Percentiles rank a stretch among this genome's conserved stretches.
These are phyloP conservation scores for Penicillium corylophilum DNA, from an alignment of 2,329 filamentous ascomycete genomes.

Conservation along the genomic window DNA sequence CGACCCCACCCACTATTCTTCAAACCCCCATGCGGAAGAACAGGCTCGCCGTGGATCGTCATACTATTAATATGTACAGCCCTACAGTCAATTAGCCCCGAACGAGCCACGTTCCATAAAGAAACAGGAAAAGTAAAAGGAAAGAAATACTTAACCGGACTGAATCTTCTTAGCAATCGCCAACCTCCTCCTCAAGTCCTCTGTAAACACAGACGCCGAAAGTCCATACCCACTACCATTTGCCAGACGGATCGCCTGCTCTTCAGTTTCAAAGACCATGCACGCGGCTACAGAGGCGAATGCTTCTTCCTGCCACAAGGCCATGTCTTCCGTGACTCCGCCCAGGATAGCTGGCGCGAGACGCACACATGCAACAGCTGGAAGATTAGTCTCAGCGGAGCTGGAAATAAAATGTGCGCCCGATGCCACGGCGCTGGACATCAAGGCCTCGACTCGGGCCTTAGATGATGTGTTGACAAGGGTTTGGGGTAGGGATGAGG, in stretches of 20 bases:
- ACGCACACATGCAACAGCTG: slow-evolving; percentile 28
- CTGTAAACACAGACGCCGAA: slow-evolving; percentile 68
- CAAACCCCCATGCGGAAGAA: slow-evolving; percentile 61
- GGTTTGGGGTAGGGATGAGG: slow-evolving; percentile 37
- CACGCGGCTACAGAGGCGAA: slow-evolving; percentile 73
- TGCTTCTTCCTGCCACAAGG: slow-evolving; percentile 69
- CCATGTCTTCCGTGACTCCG: slow-evolving; percentile 67
- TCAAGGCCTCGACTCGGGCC: slow-evolving; percentile 40
- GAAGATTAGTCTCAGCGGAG: slow-evolving; percentile 10
- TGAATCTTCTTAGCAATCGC: slow-evolving; percentile 62
- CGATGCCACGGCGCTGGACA: slow-evolving; percentile 28
- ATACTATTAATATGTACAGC: slow-evolving; percentile 64
- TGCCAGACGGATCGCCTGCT: slow-evolving; percentile 68
- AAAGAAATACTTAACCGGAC: slow-evolving; percentile 51
- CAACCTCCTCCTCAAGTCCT: slow-evolving; percentile 59
- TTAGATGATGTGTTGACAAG: slow-evolving; percentile 48
- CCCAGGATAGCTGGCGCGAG: slow-evolving; percentile 67
- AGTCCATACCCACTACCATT: slow-evolving; percentile 80
- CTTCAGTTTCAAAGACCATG: slow-evolving; percentile 58
- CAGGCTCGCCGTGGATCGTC: slow-evolving; percentile 63
- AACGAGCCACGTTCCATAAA: background rate
- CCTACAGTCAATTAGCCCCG: slow-evolving; percentile 11
- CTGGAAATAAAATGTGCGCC: slow-evolving; percentile 36
- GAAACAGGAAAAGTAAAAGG: slow-evolving; percentile 21
- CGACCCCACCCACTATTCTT: slow-evolving; percentile 62